Evolutionary conservation across 768 basidiomycete species (phyloP), one percentile per base, ranked within the genome.

Genomic region (Mycena galopus): DNA sequence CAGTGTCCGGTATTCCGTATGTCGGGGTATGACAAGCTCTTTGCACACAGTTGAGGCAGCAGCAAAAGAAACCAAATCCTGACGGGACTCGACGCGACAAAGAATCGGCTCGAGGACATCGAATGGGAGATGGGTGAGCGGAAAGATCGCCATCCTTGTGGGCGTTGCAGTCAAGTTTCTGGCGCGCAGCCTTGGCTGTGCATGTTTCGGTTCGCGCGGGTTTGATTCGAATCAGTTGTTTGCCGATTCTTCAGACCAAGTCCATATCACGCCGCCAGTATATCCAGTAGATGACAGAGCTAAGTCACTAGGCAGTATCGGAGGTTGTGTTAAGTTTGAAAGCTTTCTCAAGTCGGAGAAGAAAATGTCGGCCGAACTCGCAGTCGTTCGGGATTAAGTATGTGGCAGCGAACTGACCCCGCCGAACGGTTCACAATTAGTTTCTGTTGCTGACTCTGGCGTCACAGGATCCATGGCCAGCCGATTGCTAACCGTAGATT

Each of bases 1-100:
- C 4, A 81, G 73, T n/a, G 50, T 63, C 10, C 78, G 77, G 61
- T 81, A 81, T 39, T 80, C 74, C 14, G 77, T 69, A 35, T 81
- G 79, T 30, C 71, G 42, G 25, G 79, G 80, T 19, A 81, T 71
- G 44, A 81, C 77, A 10, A 77, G 61, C 25, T 66, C 65, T 17
- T 69, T 61, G 63, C 73, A 73, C 30, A 63, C 51, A 9, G 47
- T 63, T 8, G 62, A 71, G 9, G 42, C 47, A n/a, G 70, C 55
- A 30, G 73, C 73, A 30, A 73, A 61, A 7, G 73, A 70, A 39
- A 73, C 50, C 39, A 73, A 42, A 39, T 73, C 73, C 8, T 33
- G 39, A 33, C 55, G 72, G n/a, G 51, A 53, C 12, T 65, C 53
- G n/a, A 73, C 57, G 19, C 29, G 35, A 25, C 58, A 19, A 27